phyloP scores from a whole-genome alignment of 805 yeast genomes.

The Cyberlindnera xylosilytica region DNA sequence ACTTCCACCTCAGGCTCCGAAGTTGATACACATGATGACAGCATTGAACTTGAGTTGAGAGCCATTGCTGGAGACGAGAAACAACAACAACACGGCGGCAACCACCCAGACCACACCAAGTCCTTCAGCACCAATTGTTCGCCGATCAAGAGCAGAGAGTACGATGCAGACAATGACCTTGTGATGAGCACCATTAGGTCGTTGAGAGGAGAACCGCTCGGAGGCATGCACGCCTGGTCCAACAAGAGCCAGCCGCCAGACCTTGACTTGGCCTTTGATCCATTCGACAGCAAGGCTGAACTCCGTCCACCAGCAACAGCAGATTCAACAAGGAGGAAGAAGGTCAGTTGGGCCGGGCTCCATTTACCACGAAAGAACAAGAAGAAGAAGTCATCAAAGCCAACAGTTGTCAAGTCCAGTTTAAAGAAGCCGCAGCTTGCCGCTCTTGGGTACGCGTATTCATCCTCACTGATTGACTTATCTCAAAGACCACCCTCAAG shows the following conservation, averaged over 20 bases:
- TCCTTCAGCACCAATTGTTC: neutral
- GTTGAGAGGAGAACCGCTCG: conserved; percentile 2
- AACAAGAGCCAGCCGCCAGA: neutral
- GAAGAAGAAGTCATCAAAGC: neutral
- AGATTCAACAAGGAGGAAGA: conserved; percentile 6
- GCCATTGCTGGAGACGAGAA: neutral
- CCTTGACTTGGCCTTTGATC: conserved; percentile 6
- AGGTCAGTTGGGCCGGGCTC: conserved; percentile 8
- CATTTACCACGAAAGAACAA: neutral
- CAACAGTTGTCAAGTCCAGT: conserved; percentile 2
- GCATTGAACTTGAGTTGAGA: conserved; percentile 4
- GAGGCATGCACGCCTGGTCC: neutral
- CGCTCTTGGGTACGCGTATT: neutral
- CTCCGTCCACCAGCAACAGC: conserved; percentile 6
- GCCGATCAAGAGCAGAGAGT: conserved; percentile 1
- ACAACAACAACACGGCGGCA: neutral
- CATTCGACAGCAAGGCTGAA: conserved; percentile 1
- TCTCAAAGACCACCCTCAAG: conserved; percentile 19
- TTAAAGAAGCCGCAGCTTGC: conserved; percentile 1
- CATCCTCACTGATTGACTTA: conserved; percentile 3
- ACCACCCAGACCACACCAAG: neutral
- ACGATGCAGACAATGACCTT: conserved; percentile 7
- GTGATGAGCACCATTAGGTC: conserved; percentile 7
- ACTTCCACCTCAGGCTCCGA: conserved; percentile 1
- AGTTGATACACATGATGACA: conserved; percentile 1